Percentiles rank a stretch among this genome's conserved stretches.
Conservation (phyloP, 2,329 filamentous ascomycete genomes). For the Cryoendolithus antarcticus region DNA sequence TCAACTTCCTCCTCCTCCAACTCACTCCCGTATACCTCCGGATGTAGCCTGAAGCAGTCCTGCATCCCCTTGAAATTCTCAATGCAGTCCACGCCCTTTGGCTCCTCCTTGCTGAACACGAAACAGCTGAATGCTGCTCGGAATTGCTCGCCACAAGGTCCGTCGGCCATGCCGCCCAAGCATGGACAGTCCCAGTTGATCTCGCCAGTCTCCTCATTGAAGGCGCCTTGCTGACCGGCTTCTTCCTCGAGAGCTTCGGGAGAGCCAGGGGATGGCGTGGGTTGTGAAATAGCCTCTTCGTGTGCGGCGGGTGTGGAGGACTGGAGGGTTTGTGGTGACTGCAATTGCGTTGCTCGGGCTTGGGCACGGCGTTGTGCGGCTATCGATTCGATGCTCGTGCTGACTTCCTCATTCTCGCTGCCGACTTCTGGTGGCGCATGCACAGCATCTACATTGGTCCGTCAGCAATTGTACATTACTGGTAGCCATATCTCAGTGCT, state of each 20-base stretch:
- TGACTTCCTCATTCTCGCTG: conserved; percentile 28
- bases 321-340: conserved; percentile 8
- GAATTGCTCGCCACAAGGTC: conserved; percentile 92
- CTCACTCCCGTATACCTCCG: conserved; percentile 85
- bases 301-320: conserved; percentile 6
- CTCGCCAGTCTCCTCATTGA: conserved; percentile 96
- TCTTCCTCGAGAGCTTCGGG: conserved; percentile 61
- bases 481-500: no score
- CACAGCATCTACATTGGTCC: conserved; percentile 13
- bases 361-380: conserved; percentile 29
- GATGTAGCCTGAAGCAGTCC: conserved; percentile 86
- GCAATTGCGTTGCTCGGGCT: conserved; percentile 16
- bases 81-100: conserved; percentile 47
- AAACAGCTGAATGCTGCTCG: conserved; percentile 96
- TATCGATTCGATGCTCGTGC: conserved; percentile 31
- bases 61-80: conserved; percentile 67
- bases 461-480: conserved; percentile 4
- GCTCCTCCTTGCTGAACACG: conserved; percentile 86
- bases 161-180: conserved; percentile 90
- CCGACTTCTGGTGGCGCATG: conserved; percentile 29
- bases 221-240: conserved; percentile 76
- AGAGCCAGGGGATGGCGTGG: conserved; percentile 21
- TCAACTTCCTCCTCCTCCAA: conserved; percentile 59
- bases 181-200: conserved; percentile 99
- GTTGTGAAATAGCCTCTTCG: conserved; percentile 11